phyloP scores from a whole-genome alignment of 228 moss, liverwort and hornwort species.

The Sphagnum magellanicum region DNA sequence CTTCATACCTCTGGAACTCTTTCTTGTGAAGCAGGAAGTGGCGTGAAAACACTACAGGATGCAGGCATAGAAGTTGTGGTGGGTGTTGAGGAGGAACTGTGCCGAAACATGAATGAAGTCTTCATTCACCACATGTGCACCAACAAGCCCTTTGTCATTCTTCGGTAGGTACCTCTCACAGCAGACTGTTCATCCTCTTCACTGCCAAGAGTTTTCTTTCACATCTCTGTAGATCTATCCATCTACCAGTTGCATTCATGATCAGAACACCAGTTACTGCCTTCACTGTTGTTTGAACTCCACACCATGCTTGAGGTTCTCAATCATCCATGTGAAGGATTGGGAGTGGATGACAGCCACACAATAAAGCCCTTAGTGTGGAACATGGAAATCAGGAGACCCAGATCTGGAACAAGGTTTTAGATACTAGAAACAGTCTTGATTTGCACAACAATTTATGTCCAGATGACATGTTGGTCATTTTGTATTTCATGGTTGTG shows the following conservation, averaged over 20 bases:
- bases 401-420: background rate
- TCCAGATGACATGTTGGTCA: background rate
- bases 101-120: slow-evolving; percentile 54
- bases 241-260: no score
- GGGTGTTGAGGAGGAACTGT: slow-evolving; percentile 85
- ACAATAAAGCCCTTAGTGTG: no score
- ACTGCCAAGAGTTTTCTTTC: no score
- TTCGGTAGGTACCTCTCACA: slow-evolving; percentile 39
- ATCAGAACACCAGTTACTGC: background rate
- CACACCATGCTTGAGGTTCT: background rate
- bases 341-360: no score
- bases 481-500: background rate
- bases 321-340: no score
- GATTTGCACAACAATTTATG: no score
- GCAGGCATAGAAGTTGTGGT: slow-evolving; percentile 85
- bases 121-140: slow-evolving; percentile 80
- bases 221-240: no score
- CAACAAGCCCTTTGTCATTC: slow-evolving; percentile 73
- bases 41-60: slow-evolving; percentile 49
- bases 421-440: background rate
- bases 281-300: background rate
- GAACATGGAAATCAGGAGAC: background rate
- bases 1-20: background rate
- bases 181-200: background rate
- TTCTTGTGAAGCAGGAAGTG: slow-evolving; percentile 41